A percentile compares a stretch with the other conserved stretches of the same genome.
Evolutionary conservation across 1,284 basidiomycete genomes (phyloP).

Genomic region (Boletellus deceptivus): DNA sequence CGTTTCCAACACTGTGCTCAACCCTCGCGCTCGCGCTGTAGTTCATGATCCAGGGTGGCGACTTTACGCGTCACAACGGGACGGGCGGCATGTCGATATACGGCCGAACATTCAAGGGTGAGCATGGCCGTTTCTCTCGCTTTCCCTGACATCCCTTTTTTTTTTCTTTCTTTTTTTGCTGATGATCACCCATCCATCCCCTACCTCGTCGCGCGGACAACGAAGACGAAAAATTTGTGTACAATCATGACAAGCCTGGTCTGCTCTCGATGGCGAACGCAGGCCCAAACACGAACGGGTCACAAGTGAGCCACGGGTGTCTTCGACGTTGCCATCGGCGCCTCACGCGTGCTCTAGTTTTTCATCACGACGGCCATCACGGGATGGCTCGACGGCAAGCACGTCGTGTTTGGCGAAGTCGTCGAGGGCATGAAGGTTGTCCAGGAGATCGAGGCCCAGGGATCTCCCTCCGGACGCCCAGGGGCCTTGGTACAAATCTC

Average conservation of each 20-base stretch:
- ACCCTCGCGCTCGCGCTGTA: slow-evolving; percentile 25
- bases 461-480: too few relatives aligned
- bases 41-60: slow-evolving; percentile 88
- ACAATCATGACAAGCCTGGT: slow-evolving; percentile 78
- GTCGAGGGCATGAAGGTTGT: slow-evolving; percentile 76
- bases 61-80: slow-evolving; percentile 73
- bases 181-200: too few relatives aligned
- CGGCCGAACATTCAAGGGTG: slow-evolving; percentile 75
- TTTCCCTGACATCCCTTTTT: background rate
- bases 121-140: slow-evolving; percentile 18
- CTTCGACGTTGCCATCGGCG: background rate
- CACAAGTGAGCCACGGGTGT: slow-evolving; percentile 44
- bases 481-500: too few relatives aligned
- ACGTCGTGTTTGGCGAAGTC: slow-evolving; percentile 85
- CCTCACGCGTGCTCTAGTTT: slow-evolving; percentile 47
- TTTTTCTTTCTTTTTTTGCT: background rate
- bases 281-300: slow-evolving; percentile 71
- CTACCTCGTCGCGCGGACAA: background rate
- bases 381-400: slow-evolving; percentile 76
- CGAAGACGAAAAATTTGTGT: slow-evolving; percentile 82
- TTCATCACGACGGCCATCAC: slow-evolving; percentile 86
- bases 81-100: slow-evolving; percentile 93
- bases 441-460: too few relatives aligned
- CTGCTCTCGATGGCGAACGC: slow-evolving; percentile 92
- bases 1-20: background rate